Conservation (phyloP, 2,329 filamentous ascomycete genomes). For the Geoglossum cookeanum region DNA sequence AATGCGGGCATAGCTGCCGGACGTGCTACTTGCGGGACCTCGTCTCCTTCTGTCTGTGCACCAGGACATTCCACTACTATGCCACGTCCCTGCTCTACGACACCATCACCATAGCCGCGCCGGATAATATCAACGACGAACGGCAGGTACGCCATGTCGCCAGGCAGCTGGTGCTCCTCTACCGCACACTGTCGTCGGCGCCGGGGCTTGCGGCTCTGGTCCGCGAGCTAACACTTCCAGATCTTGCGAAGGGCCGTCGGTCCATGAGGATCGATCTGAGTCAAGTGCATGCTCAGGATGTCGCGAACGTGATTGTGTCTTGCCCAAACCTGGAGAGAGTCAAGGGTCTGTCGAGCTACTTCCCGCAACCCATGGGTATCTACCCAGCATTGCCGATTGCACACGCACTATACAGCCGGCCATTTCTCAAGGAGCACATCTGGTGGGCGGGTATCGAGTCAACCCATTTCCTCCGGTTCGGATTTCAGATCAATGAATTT, state of each 20-base stretch:
- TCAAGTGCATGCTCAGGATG: background rate
- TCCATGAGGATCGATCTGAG: background rate
- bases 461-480: background rate
- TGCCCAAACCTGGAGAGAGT: slow-evolving; percentile 1
- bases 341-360: background rate
- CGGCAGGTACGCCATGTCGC: background rate
- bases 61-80: background rate
- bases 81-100: background rate
- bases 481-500: slow-evolving; percentile 1
- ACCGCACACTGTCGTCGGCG: background rate
- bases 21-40: slow-evolving; percentile 1
- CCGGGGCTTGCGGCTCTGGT: background rate
- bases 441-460: background rate
- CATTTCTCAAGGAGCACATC: background rate
- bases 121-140: background rate
- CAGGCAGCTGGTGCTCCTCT: background rate
- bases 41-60: background rate
- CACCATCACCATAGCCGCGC: background rate
- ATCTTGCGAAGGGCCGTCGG: background rate
- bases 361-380: background rate
- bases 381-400: background rate
- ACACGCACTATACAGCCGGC: background rate
- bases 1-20: background rate
- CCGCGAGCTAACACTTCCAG: background rate
- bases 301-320: background rate